Percentiles rank a stretch among this genome's conserved stretches.
These are phyloP conservation scores for Dactylellina cionopaga DNA, from an alignment of 2,329 filamentous ascomycete genomes.

Conservation along the genomic window DNA sequence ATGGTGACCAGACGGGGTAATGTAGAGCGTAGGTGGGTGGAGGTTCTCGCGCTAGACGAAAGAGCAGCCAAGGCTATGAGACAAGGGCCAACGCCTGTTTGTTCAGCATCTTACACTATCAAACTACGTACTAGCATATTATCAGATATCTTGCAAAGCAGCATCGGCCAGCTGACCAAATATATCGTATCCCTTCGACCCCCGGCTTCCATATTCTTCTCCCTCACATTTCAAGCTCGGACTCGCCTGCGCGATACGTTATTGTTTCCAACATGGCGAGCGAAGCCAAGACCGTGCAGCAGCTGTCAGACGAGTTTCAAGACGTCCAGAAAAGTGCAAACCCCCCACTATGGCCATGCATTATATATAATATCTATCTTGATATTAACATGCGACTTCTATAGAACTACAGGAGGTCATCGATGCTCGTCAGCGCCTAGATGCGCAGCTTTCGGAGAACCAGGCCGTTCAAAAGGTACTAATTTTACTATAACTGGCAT, in stretches of 20 bases:
- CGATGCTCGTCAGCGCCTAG: conserved; percentile 85
- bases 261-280: conserved; percentile 70
- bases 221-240: background rate
- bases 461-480: conserved; percentile 81
- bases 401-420: conserved; percentile 82
- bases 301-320: conserved; percentile 86
- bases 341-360: conserved; percentile 1
- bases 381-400: conserved; percentile 2
- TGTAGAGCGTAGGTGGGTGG: conserved; percentile 9
- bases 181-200: background rate
- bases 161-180: conserved; percentile 16
- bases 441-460: conserved; percentile 95
- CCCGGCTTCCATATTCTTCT: background rate
- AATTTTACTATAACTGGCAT: background rate
- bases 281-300: conserved; percentile 80
- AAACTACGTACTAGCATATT: background rate
- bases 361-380: background rate
- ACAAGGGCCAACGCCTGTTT: conserved; percentile 29
- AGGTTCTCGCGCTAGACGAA: conserved; percentile 37
- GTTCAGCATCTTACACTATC: conserved; percentile 15
- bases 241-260: background rate
- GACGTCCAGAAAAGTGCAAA: conserved; percentile 80
- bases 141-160: conserved; percentile 31
- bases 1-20: conserved; percentile 4
- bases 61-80: conserved; percentile 25